Percentiles rank a stretch among this genome's conserved stretches.
phyloP scores from a whole-genome alignment of 2,329 filamentous ascomycete species.

The Neonectria sp. region DNA sequence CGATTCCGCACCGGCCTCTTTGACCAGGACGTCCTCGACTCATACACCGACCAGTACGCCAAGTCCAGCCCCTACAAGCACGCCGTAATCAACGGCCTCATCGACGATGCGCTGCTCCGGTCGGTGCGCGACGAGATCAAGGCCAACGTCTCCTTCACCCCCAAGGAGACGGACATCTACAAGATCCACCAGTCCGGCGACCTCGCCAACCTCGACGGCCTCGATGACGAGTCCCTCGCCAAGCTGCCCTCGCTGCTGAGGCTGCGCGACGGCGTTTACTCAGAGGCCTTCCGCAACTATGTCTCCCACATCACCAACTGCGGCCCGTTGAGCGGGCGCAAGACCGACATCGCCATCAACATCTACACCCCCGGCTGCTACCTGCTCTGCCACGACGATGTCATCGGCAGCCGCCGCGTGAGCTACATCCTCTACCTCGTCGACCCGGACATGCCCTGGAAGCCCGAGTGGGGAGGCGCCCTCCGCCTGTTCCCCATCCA shows the following conservation, averaged over 20 bases:
- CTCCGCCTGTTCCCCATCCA: slow-evolving; percentile 86
- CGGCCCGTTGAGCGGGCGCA: slow-evolving; percentile 89
- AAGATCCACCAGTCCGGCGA: slow-evolving; percentile 99
- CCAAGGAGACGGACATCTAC: slow-evolving; percentile 99
- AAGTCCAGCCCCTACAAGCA: slow-evolving; percentile 86
- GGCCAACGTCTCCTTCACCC: slow-evolving; percentile 93
- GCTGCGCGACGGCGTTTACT: slow-evolving; percentile 96
- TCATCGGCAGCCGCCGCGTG: slow-evolving; percentile 95
- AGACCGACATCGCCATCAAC: slow-evolving; percentile 99
- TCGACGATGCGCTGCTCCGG: slow-evolving; percentile 86
- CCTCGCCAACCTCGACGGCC: slow-evolving; percentile 94
- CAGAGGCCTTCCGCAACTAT: slow-evolving; percentile 88
- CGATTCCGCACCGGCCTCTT: slow-evolving; percentile 79
- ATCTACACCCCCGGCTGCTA: slow-evolving; percentile 98
- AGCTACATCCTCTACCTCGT: slow-evolving; percentile 98
- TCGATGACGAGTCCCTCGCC: slow-evolving; percentile 87
- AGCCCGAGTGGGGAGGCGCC: slow-evolving; percentile 92
- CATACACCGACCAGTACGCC: slow-evolving; percentile 75
- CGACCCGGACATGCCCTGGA: slow-evolving; percentile 92
- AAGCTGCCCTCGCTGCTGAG: slow-evolving; percentile 91
- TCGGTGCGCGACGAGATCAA: slow-evolving; percentile 90
- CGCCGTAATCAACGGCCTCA: slow-evolving; percentile 86
- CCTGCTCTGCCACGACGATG: slow-evolving; percentile 96
- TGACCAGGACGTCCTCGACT: slow-evolving; percentile 68
- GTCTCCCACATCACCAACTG: slow-evolving; percentile 88